Evolutionary conservation across 176 grass and related monocot genomes (phyloP), one percentile per base, ranked within the genome.

Genomic region (Eragrostis nindensis): DNA sequence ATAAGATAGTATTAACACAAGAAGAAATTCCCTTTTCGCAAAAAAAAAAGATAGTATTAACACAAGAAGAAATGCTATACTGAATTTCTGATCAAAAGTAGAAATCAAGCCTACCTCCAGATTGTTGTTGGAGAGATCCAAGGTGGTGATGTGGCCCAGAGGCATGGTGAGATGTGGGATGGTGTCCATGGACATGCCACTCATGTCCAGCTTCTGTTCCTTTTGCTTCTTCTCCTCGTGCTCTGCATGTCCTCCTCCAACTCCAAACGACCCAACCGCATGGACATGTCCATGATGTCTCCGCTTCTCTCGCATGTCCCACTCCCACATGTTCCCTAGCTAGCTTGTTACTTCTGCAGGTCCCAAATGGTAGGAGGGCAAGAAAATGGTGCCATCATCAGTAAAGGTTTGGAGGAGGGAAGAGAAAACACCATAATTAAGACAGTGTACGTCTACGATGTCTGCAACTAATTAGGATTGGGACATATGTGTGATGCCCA

Each of bases 61-160:
- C 41, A 55, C 4, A 74, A 47, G 25, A 25, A 45, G 40, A 55
- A 78, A 61, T 3, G n/a, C n/a, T n/a, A 22, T 12, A 56, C 30
- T 36, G 17, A 70, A 29, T 45, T 29, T 25, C 66, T 26, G 39
- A 80, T 70, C 48, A 78, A 57, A 78, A 59, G 56, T 21, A 5
- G 11, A 26, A 1, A 17, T 16, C 4, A 62, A 17, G 24, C 63
- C 11, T 82, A 93, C 95, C 92, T 91, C 66, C 17, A 98, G 92
- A 79, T 98, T 91, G 72, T 98, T 98, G 83, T 98, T 95, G 70
- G 95, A 98, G 66, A 95, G 90, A 79, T 98, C 92, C 76, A 98
- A 62, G 64, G 74, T 95, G 66, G 92, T 98, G 77, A 95, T 82
- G 84, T 86, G 68, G 74, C 53, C 83, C 24, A 94, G 90, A 65